Evolutionary conservation across 768 basidiomycete genomes (phyloP), one percentile per base, ranked within the genome.

Genomic region (Cystobasidium tubakii): DNA sequence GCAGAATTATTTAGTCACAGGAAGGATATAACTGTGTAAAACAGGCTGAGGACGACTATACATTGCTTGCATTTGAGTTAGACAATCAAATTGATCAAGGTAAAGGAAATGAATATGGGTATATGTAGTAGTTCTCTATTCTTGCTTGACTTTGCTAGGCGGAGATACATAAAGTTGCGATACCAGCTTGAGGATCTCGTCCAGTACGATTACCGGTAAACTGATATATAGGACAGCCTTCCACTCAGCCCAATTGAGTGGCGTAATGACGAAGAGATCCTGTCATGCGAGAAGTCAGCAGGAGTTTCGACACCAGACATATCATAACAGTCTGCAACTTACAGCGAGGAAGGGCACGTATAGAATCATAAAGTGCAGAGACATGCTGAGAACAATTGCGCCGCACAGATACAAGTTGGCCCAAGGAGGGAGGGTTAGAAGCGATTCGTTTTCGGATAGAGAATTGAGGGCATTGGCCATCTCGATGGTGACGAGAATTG

Each of bases 291-390:
- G n/a, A 63, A 54, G 60, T 33, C 69, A 29, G 62, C 21, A 36
- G 23, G 43, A 23, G 53, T 73, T 36, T 36, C 25, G 67, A n/a
- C 7, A 3, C 13, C 7, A 42, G n/a, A 43, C 23, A 31, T 34
- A 39, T 31, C 29, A 67, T 25, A 19, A 36, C 23, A 0, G 39
- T 23, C 44, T 66, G 62, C 29, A 10, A 85, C 88, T 82, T 77
- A 91, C 91, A 29, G 91, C 89, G 82, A 99, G 92, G 88, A 96
- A 91, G 1, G 95, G 94, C 42, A 96, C 90, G 81, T 99, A 99
- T 75, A 99, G 85, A 79, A 98, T 97, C 84, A 88, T 89, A 78
- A 96, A 86, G 81, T 98, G 95, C 33, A 98, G 83, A 0, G 82
- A 87, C 94, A 98, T 97, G 81, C 91, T 94, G 67, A 99, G 83